Base-by-base conservation (phyloP, 495 filamentous ascomycete species). In the Trichoderma reesei region DNA sequence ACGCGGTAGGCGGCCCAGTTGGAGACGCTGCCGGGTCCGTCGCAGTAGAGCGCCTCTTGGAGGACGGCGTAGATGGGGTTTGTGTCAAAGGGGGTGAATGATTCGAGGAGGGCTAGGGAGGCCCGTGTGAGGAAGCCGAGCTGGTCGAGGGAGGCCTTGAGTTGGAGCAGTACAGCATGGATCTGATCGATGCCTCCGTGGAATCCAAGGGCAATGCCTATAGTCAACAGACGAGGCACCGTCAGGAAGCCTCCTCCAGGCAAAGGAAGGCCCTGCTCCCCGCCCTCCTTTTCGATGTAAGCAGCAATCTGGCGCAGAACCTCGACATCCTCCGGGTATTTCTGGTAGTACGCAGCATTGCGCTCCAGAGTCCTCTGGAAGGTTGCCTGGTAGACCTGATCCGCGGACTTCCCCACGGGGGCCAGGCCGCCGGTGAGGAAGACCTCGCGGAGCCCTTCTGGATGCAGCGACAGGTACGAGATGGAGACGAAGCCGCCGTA, bases 401-500 rank as follows among this genome's bases (percentile, higher is more conserved):
- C 87, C 3, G 92, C 85, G 0, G 80, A 79, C 56, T 82, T 81
- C 33, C 86, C 82, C 33, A 96, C 75, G 0, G 93, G 88, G 8
- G 90, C 86, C 60, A 97, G 79, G 2, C 93, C 93, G 59, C 92
- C 94, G 34, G 85, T 86, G 33, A 90, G 78, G 71, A 95, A 98
- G 26, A 83, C 89, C 76, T 98, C 92, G 41, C 81, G 81, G 56
- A 98, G 76, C 1, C 88, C 86, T 41, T 91, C 82, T 0, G 91
- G 91, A 66, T 84, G 86, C 64, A 87, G 83, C 16, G 89, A 94
- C 10, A 98, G 80, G 73, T 96, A 98, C 34, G 87, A 88, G 16
- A 88, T 78, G 6, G 79, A 78, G 65, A 89, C 92, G 74, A 96
- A 96, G 1, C 93, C 94, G 38, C 94, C 93, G 71, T 94, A 98